Conservation (phyloP, 2,329 filamentous ascomycete genomes). For the Rhinocladiella similis region DNA sequence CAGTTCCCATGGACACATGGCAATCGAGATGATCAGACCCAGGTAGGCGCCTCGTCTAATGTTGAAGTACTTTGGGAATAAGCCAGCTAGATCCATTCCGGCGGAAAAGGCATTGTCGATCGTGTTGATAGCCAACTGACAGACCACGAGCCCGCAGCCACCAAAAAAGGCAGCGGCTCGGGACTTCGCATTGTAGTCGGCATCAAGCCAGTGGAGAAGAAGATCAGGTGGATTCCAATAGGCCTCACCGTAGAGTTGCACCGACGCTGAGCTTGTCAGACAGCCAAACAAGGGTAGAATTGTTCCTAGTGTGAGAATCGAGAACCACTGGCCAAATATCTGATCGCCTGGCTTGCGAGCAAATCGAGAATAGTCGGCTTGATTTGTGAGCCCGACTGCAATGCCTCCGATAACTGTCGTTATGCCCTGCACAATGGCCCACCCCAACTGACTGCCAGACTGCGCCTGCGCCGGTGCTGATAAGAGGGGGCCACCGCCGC, state of each 20-base stretch:
- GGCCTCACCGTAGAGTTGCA: conserved; percentile 36
- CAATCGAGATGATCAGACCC: conserved; percentile 45
- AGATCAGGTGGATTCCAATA: conserved; percentile 47
- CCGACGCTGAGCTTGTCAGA: conserved; percentile 36
- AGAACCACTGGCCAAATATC: conserved; percentile 43
- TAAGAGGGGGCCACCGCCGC: conserved; percentile 35
- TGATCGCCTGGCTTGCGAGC: conserved; percentile 41
- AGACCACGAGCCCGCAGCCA: conserved; percentile 45
- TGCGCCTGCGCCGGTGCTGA: conserved; percentile 22
- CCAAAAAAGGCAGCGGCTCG: conserved; percentile 51
- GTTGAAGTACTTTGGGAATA: conserved; percentile 56
- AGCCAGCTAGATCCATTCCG: conserved; percentile 56
- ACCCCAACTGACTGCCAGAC: conserved; percentile 21
- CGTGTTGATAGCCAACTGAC: conserved; percentile 48
- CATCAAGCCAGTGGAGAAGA: conserved; percentile 40
- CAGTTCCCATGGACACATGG: conserved; percentile 54
- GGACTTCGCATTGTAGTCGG: conserved; percentile 35
- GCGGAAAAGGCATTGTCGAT: conserved; percentile 52
- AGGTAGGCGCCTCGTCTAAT: conserved; percentile 54
- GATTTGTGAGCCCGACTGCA: conserved; percentile 34
- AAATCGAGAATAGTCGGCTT: conserved; percentile 39
- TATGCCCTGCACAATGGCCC: conserved; percentile 29
- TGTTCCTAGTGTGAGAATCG: conserved; percentile 40
- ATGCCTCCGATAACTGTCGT: conserved; percentile 35
- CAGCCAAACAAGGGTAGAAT: conserved; percentile 42